Base-by-base conservation (phyloP, 768 basidiomycete species). In the Auricularia heimuer region DNA sequence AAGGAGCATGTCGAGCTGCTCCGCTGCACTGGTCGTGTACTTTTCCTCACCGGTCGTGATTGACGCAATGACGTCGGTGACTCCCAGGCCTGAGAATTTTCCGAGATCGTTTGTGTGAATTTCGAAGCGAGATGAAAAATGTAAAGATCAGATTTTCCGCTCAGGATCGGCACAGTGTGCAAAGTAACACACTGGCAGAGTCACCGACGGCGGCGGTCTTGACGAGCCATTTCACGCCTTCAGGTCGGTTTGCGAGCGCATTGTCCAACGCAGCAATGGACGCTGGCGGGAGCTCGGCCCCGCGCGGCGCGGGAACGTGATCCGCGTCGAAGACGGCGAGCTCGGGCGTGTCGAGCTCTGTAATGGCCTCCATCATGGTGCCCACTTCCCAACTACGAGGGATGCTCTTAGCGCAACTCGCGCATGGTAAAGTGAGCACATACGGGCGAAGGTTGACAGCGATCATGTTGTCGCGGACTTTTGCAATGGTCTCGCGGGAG, bases 201-300 rank as follows among this genome's bases (percentile, higher is more conserved):
- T 77, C 76, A 1, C 68, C 73, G 0, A 74, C 71, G 4, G 72
- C 71, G 18, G 69, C 70, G 37, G 71, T 65, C 11, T 62, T 58
- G 4, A 73, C 69, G 36, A 72, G 36, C 12, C 33, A 54, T n/a
- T 44, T 39, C 21, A 29, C 44, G n/a, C 64, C 64, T 14, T 58
- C 34, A 8, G 21, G 29, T 12, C 36, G 60, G 12, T 10, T n/a
- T 16, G 64, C 36, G 16, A 65, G 64, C 24, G 39, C 37, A 3
- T 61, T 62, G 39, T 54, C 21, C n/a, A 33, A 6, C 10, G 47
- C 47, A 18, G 14, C 47, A 6, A 51, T 10, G 11, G 21, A 8
- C 18, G 18, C 51, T 29, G 37, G 18, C n/a, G 64, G 58, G 6
- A 62, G 29, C 6, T n/a, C 62, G 18, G 42, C 60, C 4, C 33